These are phyloP conservation scores for Coleophoma crateriformis DNA, from an alignment of 2,329 filamentous ascomycete species.

Conservation along the genomic window DNA sequence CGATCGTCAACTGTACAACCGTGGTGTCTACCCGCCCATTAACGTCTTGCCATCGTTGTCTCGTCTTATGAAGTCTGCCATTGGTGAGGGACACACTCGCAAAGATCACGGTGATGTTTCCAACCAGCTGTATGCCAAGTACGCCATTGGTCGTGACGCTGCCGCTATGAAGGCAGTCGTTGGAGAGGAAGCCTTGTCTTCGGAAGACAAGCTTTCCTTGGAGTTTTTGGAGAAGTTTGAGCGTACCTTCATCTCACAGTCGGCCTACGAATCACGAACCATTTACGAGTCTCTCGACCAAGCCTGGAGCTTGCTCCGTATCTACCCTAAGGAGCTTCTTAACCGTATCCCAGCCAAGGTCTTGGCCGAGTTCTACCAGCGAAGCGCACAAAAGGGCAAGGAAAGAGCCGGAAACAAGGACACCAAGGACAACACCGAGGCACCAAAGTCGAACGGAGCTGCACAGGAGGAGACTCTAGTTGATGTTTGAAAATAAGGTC, in stretches of 20 bases:
- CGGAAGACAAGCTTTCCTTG: slow-evolving; percentile 94
- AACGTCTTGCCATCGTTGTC: slow-evolving; percentile 97
- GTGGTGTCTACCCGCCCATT: slow-evolving; percentile 97
- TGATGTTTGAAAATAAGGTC: slow-evolving; percentile 39
- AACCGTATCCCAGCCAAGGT: slow-evolving; percentile 88
- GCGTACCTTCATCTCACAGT: slow-evolving; percentile 87
- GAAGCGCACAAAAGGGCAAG: slow-evolving; percentile 59
- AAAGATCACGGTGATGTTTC: slow-evolving; percentile 98
- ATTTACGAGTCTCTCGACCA: slow-evolving; percentile 94
- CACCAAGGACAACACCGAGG: slow-evolving; percentile 31
- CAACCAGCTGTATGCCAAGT: slow-evolving; percentile 99
- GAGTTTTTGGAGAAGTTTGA: slow-evolving; percentile 99
- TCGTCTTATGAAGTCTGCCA: slow-evolving; percentile 99
- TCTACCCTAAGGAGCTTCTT: slow-evolving; percentile 96
- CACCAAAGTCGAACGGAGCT: slow-evolving; percentile 26
- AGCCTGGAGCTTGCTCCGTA: slow-evolving; percentile 92
- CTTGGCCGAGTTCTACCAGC: slow-evolving; percentile 77
- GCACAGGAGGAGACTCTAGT: slow-evolving; percentile 53
- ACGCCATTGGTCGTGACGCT: slow-evolving; percentile 96
- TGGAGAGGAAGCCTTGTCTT: slow-evolving; percentile 91
- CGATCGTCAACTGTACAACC: slow-evolving; percentile 89
- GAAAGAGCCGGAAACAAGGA: slow-evolving; percentile 44
- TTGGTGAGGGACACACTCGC: slow-evolving; percentile 93
- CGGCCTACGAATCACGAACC: slow-evolving; percentile 82
- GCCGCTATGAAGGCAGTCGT: slow-evolving; percentile 99